These are phyloP conservation scores for Rhynchosporium secalis DNA, from an alignment of 2,329 filamentous ascomycete species.

Conservation along the genomic window DNA sequence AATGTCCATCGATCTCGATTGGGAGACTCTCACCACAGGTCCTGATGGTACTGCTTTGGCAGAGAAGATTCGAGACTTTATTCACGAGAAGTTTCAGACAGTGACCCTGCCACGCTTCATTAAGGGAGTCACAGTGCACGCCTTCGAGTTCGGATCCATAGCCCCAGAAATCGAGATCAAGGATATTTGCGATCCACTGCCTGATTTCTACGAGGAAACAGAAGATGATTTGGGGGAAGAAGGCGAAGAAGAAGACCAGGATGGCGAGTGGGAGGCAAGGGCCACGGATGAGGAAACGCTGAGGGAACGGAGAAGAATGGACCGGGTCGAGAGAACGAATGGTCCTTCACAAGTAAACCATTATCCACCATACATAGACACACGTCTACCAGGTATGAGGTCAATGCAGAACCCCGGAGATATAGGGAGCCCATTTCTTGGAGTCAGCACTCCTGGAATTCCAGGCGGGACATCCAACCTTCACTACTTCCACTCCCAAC, in stretches of 20 bases:
- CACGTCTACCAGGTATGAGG: constrained; percentile 40
- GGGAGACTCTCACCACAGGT: constrained; percentile 87
- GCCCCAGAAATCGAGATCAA: constrained; percentile 88
- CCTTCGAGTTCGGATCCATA: constrained; percentile 86
- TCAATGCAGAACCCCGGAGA: constrained; percentile 43
- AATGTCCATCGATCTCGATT: constrained; percentile 98
- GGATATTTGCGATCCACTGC: constrained; percentile 91
- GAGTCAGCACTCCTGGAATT: constrained; percentile 60
- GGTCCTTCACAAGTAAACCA: constrained; percentile 28
- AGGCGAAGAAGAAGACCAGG: constrained; percentile 49
- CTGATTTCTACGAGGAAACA: constrained; percentile 92
- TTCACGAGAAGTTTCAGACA: constrained; percentile 93
- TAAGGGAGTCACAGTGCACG: constrained; percentile 90
- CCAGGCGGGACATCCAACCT: constrained; percentile 74
- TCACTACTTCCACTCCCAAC: constrained; percentile 79
- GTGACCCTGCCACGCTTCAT: constrained; percentile 93
- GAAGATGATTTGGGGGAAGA: constrained; percentile 62
- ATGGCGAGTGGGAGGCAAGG: constrained; percentile 38
- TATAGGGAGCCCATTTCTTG: constrained; percentile 57
- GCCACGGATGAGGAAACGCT: constrained; percentile 27
- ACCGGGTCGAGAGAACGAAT: constrained; percentile 40
- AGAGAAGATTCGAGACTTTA: constrained; percentile 84
- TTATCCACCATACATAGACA: constrained; percentile 45
- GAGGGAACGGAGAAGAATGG: constrained; percentile 42
- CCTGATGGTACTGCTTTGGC: constrained; percentile 84